Conservation (phyloP, 1,139 yeast genomes). For the Debaryomyces sp. region DNA sequence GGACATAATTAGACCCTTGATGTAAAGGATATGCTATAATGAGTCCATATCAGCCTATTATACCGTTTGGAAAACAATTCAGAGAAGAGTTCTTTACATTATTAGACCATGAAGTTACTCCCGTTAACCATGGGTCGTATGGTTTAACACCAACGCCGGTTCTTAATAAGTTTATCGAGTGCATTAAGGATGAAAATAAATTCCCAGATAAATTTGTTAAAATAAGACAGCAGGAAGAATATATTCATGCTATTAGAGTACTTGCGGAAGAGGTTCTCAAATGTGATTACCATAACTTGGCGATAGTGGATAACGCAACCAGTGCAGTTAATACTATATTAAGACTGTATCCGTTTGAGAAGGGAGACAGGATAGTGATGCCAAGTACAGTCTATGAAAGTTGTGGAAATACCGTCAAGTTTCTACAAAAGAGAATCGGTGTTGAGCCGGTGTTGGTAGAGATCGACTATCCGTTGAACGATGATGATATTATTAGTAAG, state of each 20-base stretch:
- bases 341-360: conserved; percentile 50
- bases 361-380: conserved; percentile 52
- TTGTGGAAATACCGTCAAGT: conserved; percentile 52
- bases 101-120: conserved; percentile 36
- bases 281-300: conserved; percentile 42
- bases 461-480: conserved; percentile 51
- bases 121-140: conserved; percentile 59
- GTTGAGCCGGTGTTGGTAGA: conserved; percentile 48
- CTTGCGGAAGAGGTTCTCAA: conserved; percentile 32
- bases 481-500: conserved; percentile 46
- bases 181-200: conserved; percentile 25
- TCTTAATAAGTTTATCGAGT: conserved; percentile 19
- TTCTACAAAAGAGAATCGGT: conserved; percentile 42
- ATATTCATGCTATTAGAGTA: conserved; percentile 27
- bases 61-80: conserved; percentile 54
- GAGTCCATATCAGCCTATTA: conserved; percentile 5
- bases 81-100: conserved; percentile 47
- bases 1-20: background rate
- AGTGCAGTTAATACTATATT: conserved; percentile 57
- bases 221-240: conserved; percentile 18
- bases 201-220: conserved; percentile 42
- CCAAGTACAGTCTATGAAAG: conserved; percentile 56
- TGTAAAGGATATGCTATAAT: background rate
- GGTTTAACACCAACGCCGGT: conserved; percentile 52
- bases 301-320: conserved; percentile 57